phyloP scores from a whole-genome alignment of 176 grass and related monocot species.

The Neostapfia colusana region DNA sequence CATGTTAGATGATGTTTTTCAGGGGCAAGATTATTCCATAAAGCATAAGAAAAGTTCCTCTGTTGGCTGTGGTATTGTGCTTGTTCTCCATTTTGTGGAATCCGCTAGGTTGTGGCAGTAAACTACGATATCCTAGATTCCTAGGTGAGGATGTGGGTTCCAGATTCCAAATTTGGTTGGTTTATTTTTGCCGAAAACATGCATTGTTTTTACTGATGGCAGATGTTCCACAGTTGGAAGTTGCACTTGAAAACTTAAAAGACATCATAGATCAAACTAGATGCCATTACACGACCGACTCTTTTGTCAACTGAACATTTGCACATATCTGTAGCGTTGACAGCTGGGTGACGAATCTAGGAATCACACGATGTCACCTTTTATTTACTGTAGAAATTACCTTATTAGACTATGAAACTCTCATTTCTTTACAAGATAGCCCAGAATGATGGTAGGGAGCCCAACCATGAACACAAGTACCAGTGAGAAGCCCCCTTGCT shows the following conservation, averaged over 20 bases:
- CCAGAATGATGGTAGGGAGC: conserved; percentile 54
- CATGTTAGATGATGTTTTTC: conserved; percentile 18
- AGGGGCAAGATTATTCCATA: neutral
- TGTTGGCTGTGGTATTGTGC: neutral
- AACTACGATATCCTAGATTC: neutral
- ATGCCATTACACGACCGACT: neutral
- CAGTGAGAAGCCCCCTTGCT: conserved; percentile 50
- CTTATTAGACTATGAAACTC: conserved; percentile 16
- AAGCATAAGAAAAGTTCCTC: neutral
- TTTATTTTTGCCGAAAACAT: neutral
- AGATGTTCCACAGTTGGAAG: neutral
- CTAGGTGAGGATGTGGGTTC: neutral
- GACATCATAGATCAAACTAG: conserved; percentile 40
- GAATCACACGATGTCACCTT: conserved; percentile 18
- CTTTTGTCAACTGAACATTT: conserved; percentile 14
- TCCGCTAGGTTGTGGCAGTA: neutral
- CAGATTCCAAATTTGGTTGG: neutral
- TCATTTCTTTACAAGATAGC: conserved; percentile 68
- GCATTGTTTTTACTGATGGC: neutral
- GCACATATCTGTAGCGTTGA: conserved; percentile 33
- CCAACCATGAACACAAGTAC: conserved; percentile 41
- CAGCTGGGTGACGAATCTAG: conserved; percentile 16
- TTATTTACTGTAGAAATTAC: conserved; percentile 44
- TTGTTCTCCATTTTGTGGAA: neutral
- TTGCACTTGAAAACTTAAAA: neutral